phyloP scores from a whole-genome alignment of 805 yeast species.

The Metschnikowia bowlesiae region DNA sequence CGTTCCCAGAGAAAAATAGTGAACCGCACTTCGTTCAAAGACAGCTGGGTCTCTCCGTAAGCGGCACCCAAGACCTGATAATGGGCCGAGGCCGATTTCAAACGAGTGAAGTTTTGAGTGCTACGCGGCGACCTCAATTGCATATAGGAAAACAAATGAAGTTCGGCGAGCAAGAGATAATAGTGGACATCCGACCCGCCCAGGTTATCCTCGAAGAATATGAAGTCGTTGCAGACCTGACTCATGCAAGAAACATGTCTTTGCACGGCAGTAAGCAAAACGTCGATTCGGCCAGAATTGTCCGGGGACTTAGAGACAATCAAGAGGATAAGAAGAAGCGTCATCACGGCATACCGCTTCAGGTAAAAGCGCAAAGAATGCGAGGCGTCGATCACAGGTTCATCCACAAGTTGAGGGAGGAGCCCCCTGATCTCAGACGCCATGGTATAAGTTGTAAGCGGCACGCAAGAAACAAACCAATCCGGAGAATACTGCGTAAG shows the following conservation, averaged over 20 bases:
- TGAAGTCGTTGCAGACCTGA: slow-evolving; percentile 5
- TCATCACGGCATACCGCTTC: slow-evolving; percentile 6
- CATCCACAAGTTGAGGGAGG: background rate
- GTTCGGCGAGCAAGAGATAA: slow-evolving; percentile 12
- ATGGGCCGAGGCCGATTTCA: slow-evolving; percentile 10
- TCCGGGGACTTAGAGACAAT: slow-evolving; percentile 3
- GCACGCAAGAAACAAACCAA: slow-evolving; percentile 4
- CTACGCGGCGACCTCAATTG: slow-evolving; percentile 1
- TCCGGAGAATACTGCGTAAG: background rate
- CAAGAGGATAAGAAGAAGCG: slow-evolving; percentile 7
- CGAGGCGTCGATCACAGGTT: background rate
- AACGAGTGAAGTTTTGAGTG: slow-evolving; percentile 6
- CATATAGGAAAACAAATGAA: slow-evolving; percentile 11
- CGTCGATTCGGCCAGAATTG: background rate
- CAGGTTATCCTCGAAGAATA: background rate
- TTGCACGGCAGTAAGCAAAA: slow-evolving; percentile 5
- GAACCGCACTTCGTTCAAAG: slow-evolving; percentile 6
- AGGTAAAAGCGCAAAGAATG: background rate
- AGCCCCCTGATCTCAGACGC: slow-evolving; percentile 1
- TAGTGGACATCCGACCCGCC: slow-evolving; percentile 6
- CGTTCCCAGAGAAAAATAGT: slow-evolving; percentile 9
- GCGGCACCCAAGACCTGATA: slow-evolving; percentile 4
- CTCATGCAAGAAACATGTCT: slow-evolving; percentile 5
- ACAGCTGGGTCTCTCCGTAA: background rate
- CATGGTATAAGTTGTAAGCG: slow-evolving; percentile 7